These are phyloP conservation scores for Populus hybrid DNA, from an alignment of 441 rosid species.

Conservation along the genomic window DNA sequence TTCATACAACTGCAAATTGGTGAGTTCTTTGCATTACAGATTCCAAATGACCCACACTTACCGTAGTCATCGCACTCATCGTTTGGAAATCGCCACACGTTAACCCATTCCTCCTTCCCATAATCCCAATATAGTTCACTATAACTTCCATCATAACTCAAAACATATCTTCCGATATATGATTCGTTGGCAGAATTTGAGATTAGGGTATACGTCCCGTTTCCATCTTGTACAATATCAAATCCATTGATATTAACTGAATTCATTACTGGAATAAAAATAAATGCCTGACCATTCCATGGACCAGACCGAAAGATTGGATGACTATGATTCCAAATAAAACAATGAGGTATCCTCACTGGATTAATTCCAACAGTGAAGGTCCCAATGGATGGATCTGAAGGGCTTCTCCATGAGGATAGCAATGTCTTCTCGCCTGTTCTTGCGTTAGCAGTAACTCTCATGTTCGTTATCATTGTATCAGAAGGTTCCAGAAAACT, in stretches of 20 bases:
- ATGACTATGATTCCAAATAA: neutral
- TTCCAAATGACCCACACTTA: slow-evolving; percentile 36
- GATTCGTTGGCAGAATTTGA: too few species aligned
- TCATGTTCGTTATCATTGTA: neutral
- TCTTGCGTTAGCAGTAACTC: neutral
- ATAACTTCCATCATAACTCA: neutral
- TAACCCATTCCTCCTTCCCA: neutral
- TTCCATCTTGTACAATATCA: neutral
- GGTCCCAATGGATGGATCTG: neutral
- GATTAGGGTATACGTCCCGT: too few species aligned
- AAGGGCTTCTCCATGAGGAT: neutral
- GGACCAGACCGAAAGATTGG: neutral
- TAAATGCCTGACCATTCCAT: neutral
- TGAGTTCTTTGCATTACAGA: slow-evolving; percentile 14
- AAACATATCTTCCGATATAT: neutral
- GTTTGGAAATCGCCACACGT: too few species aligned
- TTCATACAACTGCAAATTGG: slow-evolving; percentile 43
- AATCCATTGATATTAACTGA: neutral
- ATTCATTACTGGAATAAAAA: too few species aligned
- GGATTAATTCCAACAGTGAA: neutral
- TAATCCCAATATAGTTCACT: neutral
- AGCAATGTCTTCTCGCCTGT: slow-evolving; percentile 19
- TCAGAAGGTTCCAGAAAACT: slow-evolving; percentile 44
- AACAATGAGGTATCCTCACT: neutral
- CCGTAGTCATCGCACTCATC: slow-evolving; percentile 35